phyloP scores from a whole-genome alignment of 345 rosid genomes.

The Fremontodendron californicum region DNA sequence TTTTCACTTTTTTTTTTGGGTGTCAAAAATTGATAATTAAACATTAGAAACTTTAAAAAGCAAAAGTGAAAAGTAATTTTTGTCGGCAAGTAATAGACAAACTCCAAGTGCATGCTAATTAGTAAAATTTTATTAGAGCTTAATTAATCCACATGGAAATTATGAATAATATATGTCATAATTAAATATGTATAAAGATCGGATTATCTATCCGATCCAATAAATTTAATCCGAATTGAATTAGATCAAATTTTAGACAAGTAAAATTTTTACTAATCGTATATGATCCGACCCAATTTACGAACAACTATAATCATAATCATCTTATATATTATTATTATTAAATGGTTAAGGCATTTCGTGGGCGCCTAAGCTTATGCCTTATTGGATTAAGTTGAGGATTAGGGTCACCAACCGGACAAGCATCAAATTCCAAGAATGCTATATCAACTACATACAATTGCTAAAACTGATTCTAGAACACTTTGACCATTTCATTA shows the following conservation, averaged over 20 bases:
- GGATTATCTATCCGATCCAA: no score
- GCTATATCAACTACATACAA: not conserved
- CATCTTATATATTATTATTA: no score
- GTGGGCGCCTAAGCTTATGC: not conserved
- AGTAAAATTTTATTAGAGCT: not conserved
- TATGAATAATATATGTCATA: not conserved
- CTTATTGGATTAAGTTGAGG: not conserved
- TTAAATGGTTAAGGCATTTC: not conserved
- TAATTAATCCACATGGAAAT: not conserved
- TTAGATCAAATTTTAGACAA: no score
- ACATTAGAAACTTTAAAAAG: not conserved
- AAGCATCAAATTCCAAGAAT: not conserved
- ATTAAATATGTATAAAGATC: no score
- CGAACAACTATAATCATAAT: no score
- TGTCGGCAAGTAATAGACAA: not conserved
- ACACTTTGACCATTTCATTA: constrained; percentile 2
- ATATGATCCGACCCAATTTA: no score
- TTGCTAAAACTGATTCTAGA: not conserved
- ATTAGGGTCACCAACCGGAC: not conserved
- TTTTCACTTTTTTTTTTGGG: not conserved
- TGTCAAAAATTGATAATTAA: not conserved
- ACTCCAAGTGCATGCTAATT: not conserved
- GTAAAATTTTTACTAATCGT: not conserved
- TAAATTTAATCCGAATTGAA: no score
- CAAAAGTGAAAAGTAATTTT: not conserved